These are phyloP conservation scores for Fusarium pseudocircinatum DNA, from an alignment of 2,329 filamentous ascomycete species.

Conservation along the genomic window DNA sequence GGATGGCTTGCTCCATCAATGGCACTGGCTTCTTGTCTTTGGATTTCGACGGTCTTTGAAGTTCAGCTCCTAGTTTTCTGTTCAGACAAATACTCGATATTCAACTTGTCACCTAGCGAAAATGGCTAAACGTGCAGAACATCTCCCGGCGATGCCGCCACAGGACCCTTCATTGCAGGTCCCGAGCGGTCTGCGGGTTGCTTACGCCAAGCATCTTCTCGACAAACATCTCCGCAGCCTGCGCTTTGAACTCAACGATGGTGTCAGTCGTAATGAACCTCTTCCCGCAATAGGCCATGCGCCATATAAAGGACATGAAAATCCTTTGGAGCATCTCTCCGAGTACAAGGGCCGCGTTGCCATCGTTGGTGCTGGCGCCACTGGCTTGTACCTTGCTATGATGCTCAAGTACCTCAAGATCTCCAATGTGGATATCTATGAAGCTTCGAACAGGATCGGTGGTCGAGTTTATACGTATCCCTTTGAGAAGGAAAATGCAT, in stretches of 20 bases:
- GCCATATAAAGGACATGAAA: background rate
- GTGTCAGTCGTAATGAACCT: background rate
- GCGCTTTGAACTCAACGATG: background rate
- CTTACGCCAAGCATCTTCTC: conserved; percentile 4
- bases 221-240: background rate
- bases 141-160: background rate
- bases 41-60: fast-evolving
- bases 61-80: fast-evolving
- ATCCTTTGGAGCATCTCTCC: background rate
- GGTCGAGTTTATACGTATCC: conserved; percentile 6
- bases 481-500: background rate
- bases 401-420: conserved; percentile 23
- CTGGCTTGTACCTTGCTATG: conserved; percentile 27
- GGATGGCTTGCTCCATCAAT: fast-evolving
- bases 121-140: conserved; percentile 10
- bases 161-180: background rate
- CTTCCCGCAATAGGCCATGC: background rate
- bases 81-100: fast-evolving
- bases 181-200: background rate
- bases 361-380: conserved; percentile 21
- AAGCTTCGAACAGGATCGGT: conserved; percentile 18
- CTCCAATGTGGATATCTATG: conserved; percentile 21
- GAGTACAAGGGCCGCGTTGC: conserved; percentile 14
- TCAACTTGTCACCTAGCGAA: fast-evolving
- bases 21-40: too few relatives aligned